Conservation (phyloP, 139 green algal genomes). For the Tetratostichococcus sp. region DNA sequence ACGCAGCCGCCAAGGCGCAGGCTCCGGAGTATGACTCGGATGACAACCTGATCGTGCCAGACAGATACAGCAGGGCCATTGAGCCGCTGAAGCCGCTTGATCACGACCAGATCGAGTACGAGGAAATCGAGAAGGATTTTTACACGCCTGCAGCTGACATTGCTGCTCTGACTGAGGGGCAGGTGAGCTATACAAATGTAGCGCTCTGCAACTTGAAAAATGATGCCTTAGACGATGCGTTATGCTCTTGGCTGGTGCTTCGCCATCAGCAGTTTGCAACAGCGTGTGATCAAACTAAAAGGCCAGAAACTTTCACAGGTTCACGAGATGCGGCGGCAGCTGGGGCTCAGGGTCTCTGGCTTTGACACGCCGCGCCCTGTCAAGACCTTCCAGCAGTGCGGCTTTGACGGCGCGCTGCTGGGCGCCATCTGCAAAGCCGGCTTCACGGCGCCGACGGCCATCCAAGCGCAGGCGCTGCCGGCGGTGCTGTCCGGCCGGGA, state of each 20-base stretch:
- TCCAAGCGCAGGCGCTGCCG: slow-evolving; percentile 78
- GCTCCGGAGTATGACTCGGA: slow-evolving; percentile 32
- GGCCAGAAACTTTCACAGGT: slow-evolving; percentile 25
- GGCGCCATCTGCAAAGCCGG: slow-evolving; percentile 59
- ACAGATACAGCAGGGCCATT: slow-evolving; percentile 31
- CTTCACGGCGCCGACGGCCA: slow-evolving; percentile 65
- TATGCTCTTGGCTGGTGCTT: too few species aligned
- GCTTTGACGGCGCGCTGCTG: slow-evolving; percentile 66
- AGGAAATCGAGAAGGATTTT: slow-evolving; percentile 80
- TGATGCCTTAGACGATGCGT: too few species aligned
- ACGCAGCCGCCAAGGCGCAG: not conserved
- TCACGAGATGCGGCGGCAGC: slow-evolving; percentile 33
- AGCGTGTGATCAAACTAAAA: too few species aligned
- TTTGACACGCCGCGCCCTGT: slow-evolving; percentile 65
- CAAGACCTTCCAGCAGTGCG: slow-evolving; percentile 68
- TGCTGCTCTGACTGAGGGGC: slow-evolving; percentile 39
- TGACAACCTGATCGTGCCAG: slow-evolving; percentile 10
- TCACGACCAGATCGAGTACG: slow-evolving; percentile 61
- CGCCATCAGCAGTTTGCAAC: not conserved
- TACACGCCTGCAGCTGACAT: slow-evolving; percentile 66
- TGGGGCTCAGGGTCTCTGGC: slow-evolving; percentile 65
- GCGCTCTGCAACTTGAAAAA: too few species aligned
- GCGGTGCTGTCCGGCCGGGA: slow-evolving; percentile 69
- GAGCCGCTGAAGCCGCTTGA: slow-evolving; percentile 58
- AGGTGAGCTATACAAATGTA: too few species aligned